A percentile compares a stretch with the other conserved stretches of the same genome.
Conservation (phyloP, 805 yeast genomes). For the Candida rishiriensis region DNA sequence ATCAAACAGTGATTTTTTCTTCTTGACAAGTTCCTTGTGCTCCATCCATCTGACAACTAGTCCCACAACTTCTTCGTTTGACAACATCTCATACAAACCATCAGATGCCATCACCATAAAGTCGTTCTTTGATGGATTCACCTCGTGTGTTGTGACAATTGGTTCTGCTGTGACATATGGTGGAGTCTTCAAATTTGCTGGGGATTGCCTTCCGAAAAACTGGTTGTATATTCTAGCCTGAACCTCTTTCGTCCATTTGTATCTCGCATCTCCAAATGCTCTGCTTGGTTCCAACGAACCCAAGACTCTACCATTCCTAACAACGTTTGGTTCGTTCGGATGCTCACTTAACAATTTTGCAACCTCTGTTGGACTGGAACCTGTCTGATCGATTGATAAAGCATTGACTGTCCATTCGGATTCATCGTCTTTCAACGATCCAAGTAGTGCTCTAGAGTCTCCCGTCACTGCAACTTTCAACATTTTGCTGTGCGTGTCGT, state of each 20-base stretch:
- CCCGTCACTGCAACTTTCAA: constrained; percentile 94
- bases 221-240: constrained; percentile 71
- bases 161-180: constrained; percentile 99
- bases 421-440: constrained; percentile 59
- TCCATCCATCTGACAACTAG: constrained; percentile 94
- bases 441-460: constrained; percentile 89
- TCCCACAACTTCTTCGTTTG: constrained; percentile 89
- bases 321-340: constrained; percentile 83
- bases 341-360: constrained; percentile 80
- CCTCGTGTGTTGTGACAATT: constrained; percentile 75
- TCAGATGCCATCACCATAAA: constrained; percentile 92
- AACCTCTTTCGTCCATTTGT: constrained; percentile 70
- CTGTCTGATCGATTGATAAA: constrained; percentile 89
- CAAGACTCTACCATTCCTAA: constrained; percentile 82
- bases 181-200: constrained; percentile 74
- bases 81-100: constrained; percentile 86
- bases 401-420: constrained; percentile 81
- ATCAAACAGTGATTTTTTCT: constrained; percentile 42
- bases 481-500: constrained; percentile 66
- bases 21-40: constrained; percentile 56
- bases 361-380: constrained; percentile 84
- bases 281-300: constrained; percentile 94
- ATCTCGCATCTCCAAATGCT: constrained; percentile 96
- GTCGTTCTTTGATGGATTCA: constrained; percentile 67
- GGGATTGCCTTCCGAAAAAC: constrained; percentile 77